Percentiles rank a stretch among this genome's conserved stretches.
phyloP scores from a whole-genome alignment of 805 yeast genomes.

The Pichia phayaonensis region DNA sequence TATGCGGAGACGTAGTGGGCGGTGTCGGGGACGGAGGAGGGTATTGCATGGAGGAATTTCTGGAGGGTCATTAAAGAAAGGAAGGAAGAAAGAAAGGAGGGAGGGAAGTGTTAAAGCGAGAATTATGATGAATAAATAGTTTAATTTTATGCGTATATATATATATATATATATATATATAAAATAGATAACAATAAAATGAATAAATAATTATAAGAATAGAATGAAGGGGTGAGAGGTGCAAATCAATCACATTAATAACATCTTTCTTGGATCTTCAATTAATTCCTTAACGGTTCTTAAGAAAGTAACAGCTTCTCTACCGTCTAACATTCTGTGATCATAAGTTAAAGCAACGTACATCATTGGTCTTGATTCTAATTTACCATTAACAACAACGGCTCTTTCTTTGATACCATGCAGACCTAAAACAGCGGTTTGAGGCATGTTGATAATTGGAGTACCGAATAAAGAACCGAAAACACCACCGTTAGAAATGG shows the following conservation, averaged over 20 bases:
- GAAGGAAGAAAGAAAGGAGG: neutral
- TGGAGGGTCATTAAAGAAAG: neutral
- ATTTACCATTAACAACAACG: constrained; percentile 82
- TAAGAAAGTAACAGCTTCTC: constrained; percentile 96
- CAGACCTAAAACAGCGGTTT: constrained; percentile 94
- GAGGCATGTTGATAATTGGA: constrained; percentile 97
- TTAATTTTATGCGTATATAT: too few species aligned
- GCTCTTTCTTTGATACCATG: constrained; percentile 98
- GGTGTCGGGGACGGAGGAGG: neutral
- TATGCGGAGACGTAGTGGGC: neutral
- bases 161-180: too few species aligned
- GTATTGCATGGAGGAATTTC: neutral
- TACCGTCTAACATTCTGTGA: constrained; percentile 96
- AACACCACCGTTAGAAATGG: constrained; percentile 98
- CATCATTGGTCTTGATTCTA: constrained; percentile 99
- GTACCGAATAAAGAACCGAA: constrained; percentile 97
- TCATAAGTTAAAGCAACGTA: constrained; percentile 97
- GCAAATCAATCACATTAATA: constrained; percentile 34
- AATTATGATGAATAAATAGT: too few species aligned
- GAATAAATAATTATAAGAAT: neutral
- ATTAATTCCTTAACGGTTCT: constrained; percentile 93
- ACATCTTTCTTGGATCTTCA: constrained; percentile 99
- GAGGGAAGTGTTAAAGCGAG: too few species aligned
- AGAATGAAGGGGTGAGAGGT: neutral
- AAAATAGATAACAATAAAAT: neutral